phyloP scores from a whole-genome alignment of 2,329 filamentous ascomycete species.

The Neofusicoccum kwambonambiense region DNA sequence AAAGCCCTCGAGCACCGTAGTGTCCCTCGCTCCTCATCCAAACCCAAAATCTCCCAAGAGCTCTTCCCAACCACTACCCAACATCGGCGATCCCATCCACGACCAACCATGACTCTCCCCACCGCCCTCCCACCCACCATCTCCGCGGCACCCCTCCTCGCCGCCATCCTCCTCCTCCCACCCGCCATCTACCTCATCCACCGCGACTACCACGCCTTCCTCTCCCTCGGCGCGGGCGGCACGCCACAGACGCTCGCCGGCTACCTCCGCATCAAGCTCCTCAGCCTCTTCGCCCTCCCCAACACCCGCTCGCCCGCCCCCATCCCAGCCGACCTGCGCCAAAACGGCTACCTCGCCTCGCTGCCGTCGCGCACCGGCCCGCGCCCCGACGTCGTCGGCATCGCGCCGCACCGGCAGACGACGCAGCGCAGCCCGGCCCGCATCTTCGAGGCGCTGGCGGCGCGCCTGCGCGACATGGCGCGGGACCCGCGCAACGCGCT shows the following conservation, averaged over 20 bases:
- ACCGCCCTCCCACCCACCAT: not conserved
- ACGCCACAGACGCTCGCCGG: slow-evolving; percentile 72
- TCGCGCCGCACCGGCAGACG: slow-evolving; percentile 78
- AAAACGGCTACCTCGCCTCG: slow-evolving; percentile 58
- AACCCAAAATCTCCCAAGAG: not conserved
- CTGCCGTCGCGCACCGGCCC: slow-evolving; percentile 63
- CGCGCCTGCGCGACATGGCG: slow-evolving; percentile 25
- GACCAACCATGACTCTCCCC: not conserved
- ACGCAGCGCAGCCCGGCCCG: slow-evolving; percentile 62
- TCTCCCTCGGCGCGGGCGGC: slow-evolving; percentile 76
- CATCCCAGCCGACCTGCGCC: slow-evolving; percentile 50
- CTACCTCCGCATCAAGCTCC: slow-evolving; percentile 70
- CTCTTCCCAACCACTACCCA: too few species aligned
- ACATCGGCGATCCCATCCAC: not conserved
- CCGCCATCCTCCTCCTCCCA: slow-evolving; percentile 20
- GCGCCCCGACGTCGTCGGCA: slow-evolving; percentile 68
- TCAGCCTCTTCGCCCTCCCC: slow-evolving; percentile 68
- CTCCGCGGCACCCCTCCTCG: slow-evolving; percentile 21
- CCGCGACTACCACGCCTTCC: slow-evolving; percentile 73
- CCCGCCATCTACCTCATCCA: slow-evolving; percentile 46
- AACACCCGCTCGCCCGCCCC: slow-evolving; percentile 65
- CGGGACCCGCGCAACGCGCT: slow-evolving; percentile 31
- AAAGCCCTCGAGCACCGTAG: not conserved
- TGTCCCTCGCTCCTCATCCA: not conserved
- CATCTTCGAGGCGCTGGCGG: slow-evolving; percentile 43